phyloP scores from a whole-genome alignment of 495 filamentous ascomycete genomes.

The Xylaria nigripes region DNA sequence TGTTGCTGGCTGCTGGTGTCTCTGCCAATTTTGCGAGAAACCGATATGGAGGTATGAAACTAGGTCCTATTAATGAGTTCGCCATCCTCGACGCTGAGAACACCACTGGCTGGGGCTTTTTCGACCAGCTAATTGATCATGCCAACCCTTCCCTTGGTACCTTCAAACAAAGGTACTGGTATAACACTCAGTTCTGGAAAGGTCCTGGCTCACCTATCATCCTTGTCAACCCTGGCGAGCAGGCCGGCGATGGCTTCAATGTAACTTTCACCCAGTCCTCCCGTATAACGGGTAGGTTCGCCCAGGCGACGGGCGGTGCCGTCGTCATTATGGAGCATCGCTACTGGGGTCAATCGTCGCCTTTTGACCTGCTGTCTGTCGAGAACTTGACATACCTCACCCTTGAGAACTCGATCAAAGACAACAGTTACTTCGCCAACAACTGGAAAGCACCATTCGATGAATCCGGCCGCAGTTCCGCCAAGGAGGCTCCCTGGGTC shows the following conservation, averaged over 20 bases:
- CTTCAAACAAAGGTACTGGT: constrained; percentile 53
- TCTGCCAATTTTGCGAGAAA: constrained; percentile 21
- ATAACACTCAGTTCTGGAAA: constrained; percentile 43
- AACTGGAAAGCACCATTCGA: constrained; percentile 53
- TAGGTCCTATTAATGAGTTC: constrained; percentile 22
- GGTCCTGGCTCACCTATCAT: constrained; percentile 48
- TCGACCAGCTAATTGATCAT: constrained; percentile 52
- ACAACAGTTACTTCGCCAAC: constrained; percentile 55
- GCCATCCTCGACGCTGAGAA: background rate
- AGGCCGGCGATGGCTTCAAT: constrained; percentile 44
- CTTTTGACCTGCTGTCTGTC: constrained; percentile 45
- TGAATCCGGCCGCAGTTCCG: constrained; percentile 40
- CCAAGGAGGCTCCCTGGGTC: constrained; percentile 55
- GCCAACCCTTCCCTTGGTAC: constrained; percentile 46
- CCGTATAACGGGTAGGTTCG: constrained; percentile 46
- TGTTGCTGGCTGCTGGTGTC: constrained; percentile 20
- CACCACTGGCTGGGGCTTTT: constrained; percentile 29
- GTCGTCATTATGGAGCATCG: constrained; percentile 52
- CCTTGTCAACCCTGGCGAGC: constrained; percentile 55
- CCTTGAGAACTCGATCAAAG: constrained; percentile 52
- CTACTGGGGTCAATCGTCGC: constrained; percentile 56
- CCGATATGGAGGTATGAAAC: constrained; percentile 19
- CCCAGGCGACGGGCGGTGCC: constrained; percentile 48
- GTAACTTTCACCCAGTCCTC: constrained; percentile 43
- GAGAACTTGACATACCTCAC: constrained; percentile 56